Percentiles rank a stretch among this genome's conserved stretches.
These are phyloP conservation scores for Fusarium drepaniforme DNA, from an alignment of 2,329 filamentous ascomycete genomes.

Conservation along the genomic window DNA sequence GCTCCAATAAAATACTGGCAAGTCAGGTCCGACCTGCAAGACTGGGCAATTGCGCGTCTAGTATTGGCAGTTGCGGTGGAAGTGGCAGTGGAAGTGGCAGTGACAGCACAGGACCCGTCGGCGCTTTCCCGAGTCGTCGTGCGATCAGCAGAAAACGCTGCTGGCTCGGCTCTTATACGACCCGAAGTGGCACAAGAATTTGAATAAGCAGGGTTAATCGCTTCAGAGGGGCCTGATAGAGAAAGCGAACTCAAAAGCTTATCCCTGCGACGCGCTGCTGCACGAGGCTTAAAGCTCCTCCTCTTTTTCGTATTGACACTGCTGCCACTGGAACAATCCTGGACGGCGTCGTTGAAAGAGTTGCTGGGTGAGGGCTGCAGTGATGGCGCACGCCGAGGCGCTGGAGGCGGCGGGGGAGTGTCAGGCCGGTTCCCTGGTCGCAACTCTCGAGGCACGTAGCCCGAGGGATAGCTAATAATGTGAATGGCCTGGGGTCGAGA, in stretches of 20 bases:
- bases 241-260: conserved; percentile 30
- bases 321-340: conserved; percentile 21
- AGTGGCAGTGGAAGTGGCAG: conserved; percentile 16
- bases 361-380: conserved; percentile 32
- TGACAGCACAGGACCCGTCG: conserved; percentile 1
- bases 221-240: conserved; percentile 17
- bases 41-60: conserved; percentile 14
- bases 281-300: conserved; percentile 19
- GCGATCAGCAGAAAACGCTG: conserved; percentile 27
- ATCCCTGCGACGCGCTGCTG: conserved; percentile 23
- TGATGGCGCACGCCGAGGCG: conserved; percentile 34
- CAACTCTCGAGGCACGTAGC: conserved; percentile 60
- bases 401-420: conserved; percentile 23
- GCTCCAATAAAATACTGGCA: conserved; percentile 33
- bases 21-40: conserved; percentile 27
- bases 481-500: conserved; percentile 57
- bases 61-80: neutral
- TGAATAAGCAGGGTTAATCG: conserved; percentile 12
- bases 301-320: conserved; percentile 49
- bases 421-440: conserved; percentile 42
- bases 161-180: conserved; percentile 24
- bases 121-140: conserved; percentile 27
- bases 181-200: conserved; percentile 17
- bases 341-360: conserved; percentile 10
- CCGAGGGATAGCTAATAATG: conserved; percentile 56